Base-by-base conservation (phyloP, 768 basidiomycete genomes). In the Porphyrellus cyaneotinctus region DNA sequence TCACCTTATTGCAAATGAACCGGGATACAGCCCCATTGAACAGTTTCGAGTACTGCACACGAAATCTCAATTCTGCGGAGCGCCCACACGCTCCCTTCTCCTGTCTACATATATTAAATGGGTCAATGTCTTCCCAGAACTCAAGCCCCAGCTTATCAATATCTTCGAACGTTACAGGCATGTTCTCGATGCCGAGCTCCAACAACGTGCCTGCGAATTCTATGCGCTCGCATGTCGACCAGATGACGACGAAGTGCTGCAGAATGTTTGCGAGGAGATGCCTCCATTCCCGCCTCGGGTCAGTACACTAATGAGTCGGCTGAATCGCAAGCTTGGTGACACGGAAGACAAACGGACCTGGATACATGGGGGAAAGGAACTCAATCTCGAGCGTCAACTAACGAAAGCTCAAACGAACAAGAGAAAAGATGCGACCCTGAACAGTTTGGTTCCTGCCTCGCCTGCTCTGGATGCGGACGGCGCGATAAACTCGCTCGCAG, bases 71-170 rank as follows among this genome's bases (percentile, higher is more conserved):
- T 90, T 92, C 65, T 97, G 95, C 65, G 80, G 89, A 33, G 93
- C 95, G 6, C 75, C 94, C 28, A 98, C 97, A 9, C 84, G 95
- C 31, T 88, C 95, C 0, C 78, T 99, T 28, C 82, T 99, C 24
- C 77, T 99, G 32, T 95, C 97, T 12, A 97, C 97, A 1, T 99
- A 99, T 68, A 87, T 97, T 75, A 99, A 99, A 80, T 98, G 95
- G 95, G 93, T 97, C 58, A 99, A 99, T 67, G 91, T 99, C 51
- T 99, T 98, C 71, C 97, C 97, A 18, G 97, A 99, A 70, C 97
- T 99, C 73, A 97, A 95, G 62, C 80, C 86, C 8, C 94, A 97
- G 59, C 82, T 99, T 26, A 63, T 97, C 67, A 89, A 87, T 68
- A 92, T 98, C 61, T 97, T 99, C 61, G 94, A 97, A 62, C 91